Evolutionary conservation across 2,329 filamentous ascomycete genomes (phyloP).

Genomic region (Aureobasidium uvarum): DNA sequence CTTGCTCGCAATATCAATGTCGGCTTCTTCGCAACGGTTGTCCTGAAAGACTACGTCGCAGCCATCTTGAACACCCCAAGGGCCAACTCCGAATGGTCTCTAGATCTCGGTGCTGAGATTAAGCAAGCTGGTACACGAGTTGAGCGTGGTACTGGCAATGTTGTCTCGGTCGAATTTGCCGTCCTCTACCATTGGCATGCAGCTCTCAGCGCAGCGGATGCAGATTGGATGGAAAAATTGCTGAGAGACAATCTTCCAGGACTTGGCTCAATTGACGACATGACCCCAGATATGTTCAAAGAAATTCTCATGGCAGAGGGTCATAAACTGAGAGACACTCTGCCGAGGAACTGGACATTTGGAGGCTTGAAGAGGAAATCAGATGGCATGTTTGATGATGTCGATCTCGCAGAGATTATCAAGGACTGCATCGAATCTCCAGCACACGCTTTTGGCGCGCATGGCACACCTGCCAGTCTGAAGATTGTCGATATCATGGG

Average conservation of each 20-base stretch:
- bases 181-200: constrained; percentile 52
- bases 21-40: constrained; percentile 49
- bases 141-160: constrained; percentile 47
- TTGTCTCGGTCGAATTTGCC: constrained; percentile 49
- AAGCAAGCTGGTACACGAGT: constrained; percentile 44
- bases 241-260: constrained; percentile 40
- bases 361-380: constrained; percentile 42
- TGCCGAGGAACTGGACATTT: constrained; percentile 46
- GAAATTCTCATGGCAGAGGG: constrained; percentile 44
- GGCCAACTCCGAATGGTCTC: constrained; percentile 48
- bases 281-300: constrained; percentile 45
- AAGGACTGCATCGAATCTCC: constrained; percentile 51
- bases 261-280: constrained; percentile 45
- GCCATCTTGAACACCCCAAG: constrained; percentile 50
- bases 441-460: constrained; percentile 52
- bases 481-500: constrained; percentile 52
- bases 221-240: constrained; percentile 48
- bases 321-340: constrained; percentile 39
- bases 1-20: constrained; percentile 49
- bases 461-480: constrained; percentile 49
- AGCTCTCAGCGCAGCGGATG: constrained; percentile 47
- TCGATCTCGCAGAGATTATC: constrained; percentile 47
- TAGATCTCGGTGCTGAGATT: constrained; percentile 49
- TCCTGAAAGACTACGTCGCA: constrained; percentile 49
- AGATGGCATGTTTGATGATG: constrained; percentile 47